Base-by-base conservation (phyloP, 2,329 filamentous ascomycete genomes). In the Fusarium camptoceras region DNA sequence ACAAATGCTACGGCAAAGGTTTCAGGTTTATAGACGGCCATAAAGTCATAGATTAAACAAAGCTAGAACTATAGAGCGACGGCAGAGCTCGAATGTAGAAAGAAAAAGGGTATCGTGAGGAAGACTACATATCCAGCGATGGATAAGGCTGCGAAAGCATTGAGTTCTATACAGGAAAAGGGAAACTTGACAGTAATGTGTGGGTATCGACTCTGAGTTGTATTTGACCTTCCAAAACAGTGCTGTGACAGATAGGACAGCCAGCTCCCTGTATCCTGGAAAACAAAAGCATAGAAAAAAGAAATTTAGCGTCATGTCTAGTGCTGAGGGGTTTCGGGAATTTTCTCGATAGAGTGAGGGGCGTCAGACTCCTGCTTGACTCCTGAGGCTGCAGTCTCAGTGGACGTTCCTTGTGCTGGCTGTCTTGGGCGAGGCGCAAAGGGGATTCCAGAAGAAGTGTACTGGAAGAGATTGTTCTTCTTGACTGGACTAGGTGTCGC, bases 361-460 rank as follows among this genome's bases (percentile, higher is more conserved):
- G 9, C 24, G 4, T 10, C 18, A 10, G 59, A 28, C 28, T 61
- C 64, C 9, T 28, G 30, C 48, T 63, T 64, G 6, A 47, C 54
- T 12, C 28, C 39, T 6, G 54, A 27, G 20, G 48, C 58, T 28
- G 39, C n/a, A 10, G 31, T 15, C 18, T 62, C 55, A 15, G 44
- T 12, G 43, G 68, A 51, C 28, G 43, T 30, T 25, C 51, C 49
- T 24, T 16, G 56, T 18, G 57, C 24, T 30, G 61, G 55, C 48
- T 66, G 68, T 39, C 46, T 43, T 3, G 73, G 60, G 27, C 75
- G 72, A 9, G 79, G 78, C 8, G 83, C 83, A 76, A 87, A 87
- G 1, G 83, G 84, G 46, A 87, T 86, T 8, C 83, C 80, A 15
- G 83, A 28, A 27, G 49, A 79, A 7, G 79, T 83, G 55, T 81